These are phyloP conservation scores for Claviceps fusiformis DNA, from an alignment of 2,329 filamentous ascomycete genomes.

Conservation along the genomic window DNA sequence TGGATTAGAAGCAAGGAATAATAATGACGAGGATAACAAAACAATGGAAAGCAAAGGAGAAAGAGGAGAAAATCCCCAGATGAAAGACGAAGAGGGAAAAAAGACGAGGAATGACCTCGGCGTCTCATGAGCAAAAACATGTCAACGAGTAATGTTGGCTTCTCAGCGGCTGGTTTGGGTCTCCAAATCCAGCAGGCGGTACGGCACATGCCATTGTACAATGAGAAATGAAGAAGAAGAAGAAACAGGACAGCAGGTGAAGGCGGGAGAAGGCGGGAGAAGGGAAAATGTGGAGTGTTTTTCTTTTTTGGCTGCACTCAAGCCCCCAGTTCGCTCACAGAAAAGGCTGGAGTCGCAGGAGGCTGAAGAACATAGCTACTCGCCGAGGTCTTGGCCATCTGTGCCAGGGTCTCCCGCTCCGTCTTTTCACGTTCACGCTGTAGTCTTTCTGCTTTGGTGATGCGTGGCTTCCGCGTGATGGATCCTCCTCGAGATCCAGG, in stretches of 20 bases:
- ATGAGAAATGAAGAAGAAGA: background rate
- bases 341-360: conserved; percentile 22
- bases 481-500: conserved; percentile 65
- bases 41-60: background rate
- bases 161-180: background rate
- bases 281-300: background rate
- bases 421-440: conserved; percentile 71
- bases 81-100: background rate
- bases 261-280: background rate
- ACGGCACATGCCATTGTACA: background rate
- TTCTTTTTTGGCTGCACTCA: conserved; percentile 7
- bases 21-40: background rate
- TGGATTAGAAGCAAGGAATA: background rate
- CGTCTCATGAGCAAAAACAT: background rate
- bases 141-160: background rate
- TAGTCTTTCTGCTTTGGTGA: conserved; percentile 75
- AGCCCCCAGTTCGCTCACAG: conserved; percentile 23
- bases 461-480: conserved; percentile 66
- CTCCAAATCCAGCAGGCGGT: background rate
- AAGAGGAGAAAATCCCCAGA: background rate
- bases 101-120: background rate
- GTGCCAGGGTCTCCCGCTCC: conserved; percentile 46
- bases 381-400: conserved; percentile 24
- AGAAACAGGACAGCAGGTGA: background rate
- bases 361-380: conserved; percentile 25